Base-by-base conservation (phyloP, 352 stramenopile genomes). In the Achlya hypogyna region DNA sequence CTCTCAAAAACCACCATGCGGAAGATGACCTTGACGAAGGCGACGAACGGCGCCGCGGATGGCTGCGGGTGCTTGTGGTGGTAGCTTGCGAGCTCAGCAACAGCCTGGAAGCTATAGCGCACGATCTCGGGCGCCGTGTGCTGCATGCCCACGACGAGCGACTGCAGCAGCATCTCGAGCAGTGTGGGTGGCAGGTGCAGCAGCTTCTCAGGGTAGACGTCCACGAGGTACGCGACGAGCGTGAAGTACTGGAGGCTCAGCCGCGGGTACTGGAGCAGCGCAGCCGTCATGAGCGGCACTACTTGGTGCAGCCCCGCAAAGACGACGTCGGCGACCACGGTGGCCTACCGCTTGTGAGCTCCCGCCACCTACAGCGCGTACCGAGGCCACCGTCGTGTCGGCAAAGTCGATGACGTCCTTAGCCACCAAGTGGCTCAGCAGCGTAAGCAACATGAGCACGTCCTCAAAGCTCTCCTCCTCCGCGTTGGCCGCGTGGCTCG, bases 191-290 rank as follows among this genome's bases (percentile, higher is more conserved):
- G 72, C 18, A 94, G 75, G 4, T 71, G 65, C 31, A 79, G 71
- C 32, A 94, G 75, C 71, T 93, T 91, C 34, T 91, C 78, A 12
- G 84, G 81, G 67, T 94, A 91, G 22, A 93, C 82, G 71, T 94
- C 86, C 25, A 94, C 77, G 79, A 94, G 89, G 65, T 87, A 92
- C 22, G 81, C 87, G 31, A 96, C 79, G 54, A 96, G 72, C 28
- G 83, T 91, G 66, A 96, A 96, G 59, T 95, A 96, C 66, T 94
- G 86, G 56, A 91, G 87, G 71, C 81, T 91, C 68, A 96, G 72
- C 28, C 71, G 81, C 9, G 87, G 86, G 60, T 95, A 96, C 40
- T 92, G 78, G 51, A 96, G 72, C 62, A 96, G 70, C 62, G 86
- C 77, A 59, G 96, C 83, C 6, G 88, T 96, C 86, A 96, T 96